These are phyloP conservation scores for Echria macrotheca DNA, from an alignment of 495 filamentous ascomycete species.

Conservation along the genomic window DNA sequence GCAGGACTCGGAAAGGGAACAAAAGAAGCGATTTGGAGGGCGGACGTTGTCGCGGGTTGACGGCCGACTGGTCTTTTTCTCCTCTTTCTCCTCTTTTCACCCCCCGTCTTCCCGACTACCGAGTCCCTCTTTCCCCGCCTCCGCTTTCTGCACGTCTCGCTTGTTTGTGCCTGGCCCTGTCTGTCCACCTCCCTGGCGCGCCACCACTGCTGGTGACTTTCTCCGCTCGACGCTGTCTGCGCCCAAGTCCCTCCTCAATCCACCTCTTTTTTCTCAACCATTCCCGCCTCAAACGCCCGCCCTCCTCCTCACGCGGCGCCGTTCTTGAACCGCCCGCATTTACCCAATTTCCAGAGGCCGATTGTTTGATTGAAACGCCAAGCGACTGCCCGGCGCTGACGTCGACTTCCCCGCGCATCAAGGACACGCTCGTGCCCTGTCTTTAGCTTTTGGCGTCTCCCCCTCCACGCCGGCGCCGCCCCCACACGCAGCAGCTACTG, in stretches of 20 bases:
- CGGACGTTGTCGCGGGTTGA: not conserved
- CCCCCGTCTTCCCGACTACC: constrained; percentile 20
- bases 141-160: constrained; percentile 15
- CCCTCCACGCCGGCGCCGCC: constrained; percentile 1
- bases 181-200: constrained; percentile 2
- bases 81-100: constrained; percentile 19
- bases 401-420: not conserved
- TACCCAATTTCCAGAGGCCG: constrained; percentile 15
- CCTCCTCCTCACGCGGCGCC: constrained; percentile 11
- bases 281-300: not conserved
- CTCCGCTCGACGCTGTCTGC: constrained; percentile 18
- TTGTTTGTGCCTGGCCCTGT: constrained; percentile 16
- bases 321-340: constrained; percentile 15
- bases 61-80: constrained; percentile 8
- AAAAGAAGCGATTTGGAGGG: not conserved
- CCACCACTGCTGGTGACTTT: no score
- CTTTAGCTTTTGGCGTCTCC: no score
- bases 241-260: constrained; percentile 11
- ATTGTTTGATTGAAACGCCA: not conserved
- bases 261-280: constrained; percentile 6
- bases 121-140: constrained; percentile 27
- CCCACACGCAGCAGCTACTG: constrained; percentile 4
- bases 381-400: not conserved
- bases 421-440: no score
- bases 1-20: no score